Percentiles rank a stretch among this genome's conserved stretches.
Conservation (phyloP, 768 basidiomycete species). For the Leccinum disarticulatum region DNA sequence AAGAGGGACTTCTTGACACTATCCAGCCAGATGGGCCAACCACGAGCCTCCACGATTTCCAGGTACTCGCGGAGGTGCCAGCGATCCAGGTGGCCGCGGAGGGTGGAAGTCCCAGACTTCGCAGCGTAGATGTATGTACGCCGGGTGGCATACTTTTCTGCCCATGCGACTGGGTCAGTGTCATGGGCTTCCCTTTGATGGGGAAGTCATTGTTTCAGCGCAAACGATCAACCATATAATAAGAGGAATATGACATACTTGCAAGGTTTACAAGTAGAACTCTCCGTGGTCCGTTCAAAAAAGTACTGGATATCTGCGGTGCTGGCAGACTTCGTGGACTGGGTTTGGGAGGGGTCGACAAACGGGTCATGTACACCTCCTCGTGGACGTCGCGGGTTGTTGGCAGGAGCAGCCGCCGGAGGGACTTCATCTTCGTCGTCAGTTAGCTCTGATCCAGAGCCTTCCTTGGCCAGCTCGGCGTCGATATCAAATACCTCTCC, state of each 20-base stretch:
- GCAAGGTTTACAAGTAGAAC: neutral
- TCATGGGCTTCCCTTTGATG: neutral
- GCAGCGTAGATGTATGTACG: neutral
- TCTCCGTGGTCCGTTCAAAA: neutral
- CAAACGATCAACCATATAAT: neutral
- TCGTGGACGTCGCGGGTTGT: neutral
- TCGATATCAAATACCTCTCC: neutral
- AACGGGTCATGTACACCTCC: neutral
- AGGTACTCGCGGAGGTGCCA: neutral
- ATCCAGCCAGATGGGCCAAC: neutral
- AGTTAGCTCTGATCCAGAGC: neutral
- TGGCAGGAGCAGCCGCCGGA: neutral
- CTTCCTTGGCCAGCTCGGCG: neutral
- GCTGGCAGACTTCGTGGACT: neutral
- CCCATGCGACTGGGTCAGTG: neutral
- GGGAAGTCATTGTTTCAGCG: neutral
- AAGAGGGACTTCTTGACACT: neutral
- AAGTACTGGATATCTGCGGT: neutral
- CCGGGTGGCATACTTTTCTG: neutral
- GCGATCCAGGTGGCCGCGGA: neutral
- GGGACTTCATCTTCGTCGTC: neutral
- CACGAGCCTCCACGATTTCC: neutral
- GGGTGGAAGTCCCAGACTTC: neutral
- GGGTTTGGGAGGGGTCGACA: neutral
- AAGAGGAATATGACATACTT: neutral